A percentile compares a stretch with the other conserved stretches of the same genome.
Evolutionary conservation across 306 rosid genomes (phyloP).

Genomic region (Coriaria nepalensis): DNA sequence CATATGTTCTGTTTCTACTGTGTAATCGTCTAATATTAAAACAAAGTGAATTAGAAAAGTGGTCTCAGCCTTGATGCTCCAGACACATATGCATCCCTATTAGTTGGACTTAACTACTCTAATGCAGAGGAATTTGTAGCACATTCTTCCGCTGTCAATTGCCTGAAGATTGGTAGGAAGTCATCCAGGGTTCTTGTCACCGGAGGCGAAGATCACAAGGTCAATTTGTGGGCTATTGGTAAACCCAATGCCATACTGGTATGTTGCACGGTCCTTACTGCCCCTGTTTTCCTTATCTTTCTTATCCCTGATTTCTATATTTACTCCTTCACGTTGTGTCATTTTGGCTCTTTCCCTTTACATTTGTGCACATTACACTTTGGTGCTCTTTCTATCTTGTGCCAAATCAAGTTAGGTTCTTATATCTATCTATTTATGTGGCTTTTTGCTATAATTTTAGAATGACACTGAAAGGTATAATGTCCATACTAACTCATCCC

Average conservation of each 20-base stretch:
- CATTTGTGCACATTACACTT: no score
- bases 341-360: no score
- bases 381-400: no score
- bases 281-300: neutral
- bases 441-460: no score
- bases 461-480: no score
- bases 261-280: constrained; percentile 13
- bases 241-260: constrained; percentile 97
- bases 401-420: no score
- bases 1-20: neutral
- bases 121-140: constrained; percentile 92
- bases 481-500: no score
- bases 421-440: no score
- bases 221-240: constrained; percentile 99
- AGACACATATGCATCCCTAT: constrained; percentile 1
- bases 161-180: constrained; percentile 94
- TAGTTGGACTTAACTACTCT: constrained; percentile 47
- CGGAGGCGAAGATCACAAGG: constrained; percentile 98
- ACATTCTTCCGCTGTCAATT: constrained; percentile 85
- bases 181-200: constrained; percentile 93
- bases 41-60: neutral
- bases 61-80: neutral
- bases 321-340: neutral
- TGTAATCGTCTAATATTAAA: no score
- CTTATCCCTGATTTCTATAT: neutral